Percentiles rank a stretch among this genome's conserved stretches.
Evolutionary conservation across 106 monocot species (phyloP).

Genomic region (Ottelia alismoides): DNA sequence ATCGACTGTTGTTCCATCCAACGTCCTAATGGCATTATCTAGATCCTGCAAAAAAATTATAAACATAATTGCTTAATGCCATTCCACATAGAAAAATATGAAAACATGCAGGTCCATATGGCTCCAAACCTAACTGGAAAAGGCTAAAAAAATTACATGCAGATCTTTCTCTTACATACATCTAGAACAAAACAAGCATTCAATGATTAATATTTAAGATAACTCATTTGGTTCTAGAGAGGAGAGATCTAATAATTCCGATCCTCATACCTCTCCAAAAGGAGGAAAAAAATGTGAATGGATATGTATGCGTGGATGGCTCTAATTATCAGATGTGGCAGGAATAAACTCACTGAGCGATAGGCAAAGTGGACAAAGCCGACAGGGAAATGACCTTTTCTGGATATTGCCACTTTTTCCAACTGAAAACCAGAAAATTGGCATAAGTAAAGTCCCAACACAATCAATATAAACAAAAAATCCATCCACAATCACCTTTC

Average conservation of each 20-base stretch:
- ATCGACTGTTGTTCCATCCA: slow-evolving; percentile 29
- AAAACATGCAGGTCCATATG: background rate
- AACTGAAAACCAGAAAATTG: slow-evolving; percentile 16
- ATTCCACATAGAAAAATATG: background rate
- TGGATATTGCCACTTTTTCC: too few relatives aligned
- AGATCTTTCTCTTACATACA: background rate
- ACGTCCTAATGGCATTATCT: slow-evolving; percentile 24
- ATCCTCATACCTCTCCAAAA: too few relatives aligned
- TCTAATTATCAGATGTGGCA: background rate
- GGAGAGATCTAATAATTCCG: background rate
- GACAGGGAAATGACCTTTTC: slow-evolving; percentile 25
- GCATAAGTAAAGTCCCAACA: background rate
- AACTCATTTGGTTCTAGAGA: background rate
- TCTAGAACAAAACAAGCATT: background rate
- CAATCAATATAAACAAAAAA: background rate
- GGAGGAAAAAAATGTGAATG: too few relatives aligned
- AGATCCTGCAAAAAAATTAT: slow-evolving; percentile 14
- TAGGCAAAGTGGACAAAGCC: slow-evolving; percentile 40
- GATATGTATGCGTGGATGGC: too few relatives aligned
- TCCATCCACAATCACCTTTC: slow-evolving; percentile 13
- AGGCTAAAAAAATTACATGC: background rate
- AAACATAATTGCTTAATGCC: background rate
- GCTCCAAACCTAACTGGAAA: background rate
- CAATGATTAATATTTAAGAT: background rate
- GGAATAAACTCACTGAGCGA: slow-evolving; percentile 17